A percentile compares a stretch with the other conserved stretches of the same genome.
Conservation (phyloP, 2,329 filamentous ascomycete genomes). For the Tolypocladium tropicale region DNA sequence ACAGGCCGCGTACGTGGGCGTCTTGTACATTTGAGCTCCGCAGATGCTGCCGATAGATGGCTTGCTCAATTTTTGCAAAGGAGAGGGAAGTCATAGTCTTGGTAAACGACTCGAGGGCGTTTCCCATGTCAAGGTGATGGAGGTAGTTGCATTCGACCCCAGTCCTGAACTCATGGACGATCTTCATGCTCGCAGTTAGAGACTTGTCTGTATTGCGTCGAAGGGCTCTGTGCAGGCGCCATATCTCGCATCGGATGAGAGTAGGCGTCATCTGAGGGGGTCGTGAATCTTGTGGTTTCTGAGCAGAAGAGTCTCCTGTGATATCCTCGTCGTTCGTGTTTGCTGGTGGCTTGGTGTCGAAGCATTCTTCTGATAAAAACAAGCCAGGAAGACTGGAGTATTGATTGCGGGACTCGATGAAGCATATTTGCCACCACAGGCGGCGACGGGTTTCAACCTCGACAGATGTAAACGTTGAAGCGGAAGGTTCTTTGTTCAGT, state of each 20-base stretch:
- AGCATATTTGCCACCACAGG: conserved; percentile 19
- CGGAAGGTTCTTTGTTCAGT: conserved; percentile 6
- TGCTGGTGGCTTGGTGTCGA: conserved; percentile 29
- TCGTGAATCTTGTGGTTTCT: not conserved
- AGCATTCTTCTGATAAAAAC: conserved; percentile 12
- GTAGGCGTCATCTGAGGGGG: conserved; percentile 8
- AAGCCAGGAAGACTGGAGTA: conserved; percentile 7
- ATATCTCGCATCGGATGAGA: conserved; percentile 16
- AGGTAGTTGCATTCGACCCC: conserved; percentile 7
- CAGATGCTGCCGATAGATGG: conserved; percentile 6
- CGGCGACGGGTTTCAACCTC: conserved; percentile 12
- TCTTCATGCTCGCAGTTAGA: conserved; percentile 3
- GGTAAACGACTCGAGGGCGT: conserved; percentile 8
- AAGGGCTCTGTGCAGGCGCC: conserved; percentile 12
- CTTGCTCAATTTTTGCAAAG: conserved; percentile 16
- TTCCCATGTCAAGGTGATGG: conserved; percentile 1
- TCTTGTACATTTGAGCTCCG: not conserved
- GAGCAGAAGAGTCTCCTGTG: not conserved
- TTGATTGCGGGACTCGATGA: conserved; percentile 12
- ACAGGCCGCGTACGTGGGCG: conserved; percentile 1
- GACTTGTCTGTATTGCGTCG: conserved; percentile 3
- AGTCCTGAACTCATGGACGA: conserved; percentile 5
- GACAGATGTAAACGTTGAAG: not conserved
- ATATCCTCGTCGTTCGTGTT: conserved; percentile 27
- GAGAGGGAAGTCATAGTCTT: conserved; percentile 12